Base-by-base conservation (phyloP, 75 land plant species). In the Picea sitchensis region DNA sequence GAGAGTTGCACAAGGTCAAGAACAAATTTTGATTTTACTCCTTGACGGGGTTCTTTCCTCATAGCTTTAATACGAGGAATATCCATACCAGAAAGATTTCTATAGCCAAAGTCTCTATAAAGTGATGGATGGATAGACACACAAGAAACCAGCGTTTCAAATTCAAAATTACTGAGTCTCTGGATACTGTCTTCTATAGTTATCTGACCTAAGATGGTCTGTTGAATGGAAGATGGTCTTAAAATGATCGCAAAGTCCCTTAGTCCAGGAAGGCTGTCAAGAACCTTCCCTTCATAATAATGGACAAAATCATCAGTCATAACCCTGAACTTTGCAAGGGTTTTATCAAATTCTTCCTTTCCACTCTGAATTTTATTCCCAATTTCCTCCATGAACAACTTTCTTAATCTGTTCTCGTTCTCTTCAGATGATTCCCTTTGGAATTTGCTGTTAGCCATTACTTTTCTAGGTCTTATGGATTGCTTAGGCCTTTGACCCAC, bases 121-220 rank as follows among this genome's bases (percentile, higher is more conserved):
- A 93, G 83, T 2, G 89, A 83, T 8, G 98, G 98, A 73, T 95
- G 98, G 23, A 88, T 80, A 26, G 94, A 88, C 8, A 88, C 78
- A 61, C 79, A 60, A 14, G 94, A 81, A 59, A 80, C 63, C 4
- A 64, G 14, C 34, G 75, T 59, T 36, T 88, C 88, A 30, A 36
- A 14, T 13, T 83, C 85, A 68, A 93, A 76, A 36, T 14, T 18
- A 65, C 80, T 83, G 30, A 57, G 59, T 18, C 77, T n/a, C 21
- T 20, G 18, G 11, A 59, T 75, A 31, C 56, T 72, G 21, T 58
- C 44, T 34, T 20, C 69, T 34, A 67, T 5, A 23, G 41, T 7
- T 34, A 90, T 54, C 0, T 60, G 69, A 31, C 86, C 78, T 20
- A 91, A 77, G 32, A 90, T 58, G 20, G 56, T 26, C 75, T 81